Conservation (phyloP, 2,329 filamentous ascomycete genomes). For the Sarocladium brachiariae region DNA sequence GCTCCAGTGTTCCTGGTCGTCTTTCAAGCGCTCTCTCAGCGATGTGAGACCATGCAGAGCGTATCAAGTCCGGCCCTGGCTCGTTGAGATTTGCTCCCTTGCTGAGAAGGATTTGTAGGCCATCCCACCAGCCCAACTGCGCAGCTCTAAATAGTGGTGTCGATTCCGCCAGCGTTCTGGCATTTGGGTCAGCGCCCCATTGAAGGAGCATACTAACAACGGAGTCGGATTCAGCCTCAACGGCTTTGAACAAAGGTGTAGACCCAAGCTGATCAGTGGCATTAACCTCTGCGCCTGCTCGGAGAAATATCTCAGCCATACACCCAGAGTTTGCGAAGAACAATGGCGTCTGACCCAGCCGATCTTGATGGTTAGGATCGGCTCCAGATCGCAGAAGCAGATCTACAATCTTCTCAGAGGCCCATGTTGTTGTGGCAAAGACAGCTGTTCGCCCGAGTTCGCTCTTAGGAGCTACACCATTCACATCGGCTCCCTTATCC, state of each 20-base stretch:
- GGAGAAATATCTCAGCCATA: neutral
- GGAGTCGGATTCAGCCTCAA: neutral
- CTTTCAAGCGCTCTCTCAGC: neutral
- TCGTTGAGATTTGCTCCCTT: neutral
- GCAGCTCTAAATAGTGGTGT: neutral
- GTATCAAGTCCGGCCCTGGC: neutral
- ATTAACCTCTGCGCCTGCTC: slow-evolving; percentile 1
- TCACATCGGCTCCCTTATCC: neutral
- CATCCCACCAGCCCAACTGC: neutral
- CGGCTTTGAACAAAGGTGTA: slow-evolving; percentile 15
- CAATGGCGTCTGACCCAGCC: neutral
- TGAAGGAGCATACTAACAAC: neutral
- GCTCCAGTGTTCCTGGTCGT: neutral
- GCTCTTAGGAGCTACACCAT: neutral
- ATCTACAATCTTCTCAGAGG: neutral
- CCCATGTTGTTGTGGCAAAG: neutral
- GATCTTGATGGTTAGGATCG: neutral
- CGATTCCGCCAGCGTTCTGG: neutral
- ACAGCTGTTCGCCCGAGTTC: neutral
- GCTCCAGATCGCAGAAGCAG: neutral
- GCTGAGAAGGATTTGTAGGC: neutral
- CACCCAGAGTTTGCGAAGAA: neutral
- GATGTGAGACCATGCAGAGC: neutral
- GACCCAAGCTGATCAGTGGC: neutral
- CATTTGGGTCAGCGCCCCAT: neutral